phyloP scores from a whole-genome alignment of 441 rosid genomes.

The Capsella rubella region DNA sequence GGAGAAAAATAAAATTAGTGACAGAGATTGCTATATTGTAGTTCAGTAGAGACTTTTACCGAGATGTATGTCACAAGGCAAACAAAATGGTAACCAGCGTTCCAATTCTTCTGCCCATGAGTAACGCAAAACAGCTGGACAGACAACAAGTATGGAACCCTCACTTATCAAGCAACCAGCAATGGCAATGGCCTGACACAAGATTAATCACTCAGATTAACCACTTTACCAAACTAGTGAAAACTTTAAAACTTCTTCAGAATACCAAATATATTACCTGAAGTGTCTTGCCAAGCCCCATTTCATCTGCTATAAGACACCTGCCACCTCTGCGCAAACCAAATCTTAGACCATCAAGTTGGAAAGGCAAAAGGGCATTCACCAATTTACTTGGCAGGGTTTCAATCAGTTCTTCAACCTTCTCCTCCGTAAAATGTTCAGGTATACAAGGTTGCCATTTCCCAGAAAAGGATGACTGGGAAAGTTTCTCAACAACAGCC shows the following conservation, averaged over 20 bases:
- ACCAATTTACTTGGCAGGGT: slow-evolving; percentile 69
- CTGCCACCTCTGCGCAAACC: slow-evolving; percentile 89
- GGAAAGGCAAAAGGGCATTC: slow-evolving; percentile 82
- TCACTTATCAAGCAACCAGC: slow-evolving; percentile 83
- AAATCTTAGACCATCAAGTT: slow-evolving; percentile 81
- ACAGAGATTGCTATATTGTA: neutral
- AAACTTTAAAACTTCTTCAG: neutral
- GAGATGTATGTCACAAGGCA: slow-evolving; percentile 92
- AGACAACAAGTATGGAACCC: slow-evolving; percentile 88
- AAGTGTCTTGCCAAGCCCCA: slow-evolving; percentile 98
- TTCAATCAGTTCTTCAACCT: slow-evolving; percentile 62
- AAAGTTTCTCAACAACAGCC: slow-evolving; percentile 75
- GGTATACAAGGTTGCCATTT: slow-evolving; percentile 83
- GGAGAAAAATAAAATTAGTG: neutral
- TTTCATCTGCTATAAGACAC: slow-evolving; percentile 97
- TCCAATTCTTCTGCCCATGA: slow-evolving; percentile 98
- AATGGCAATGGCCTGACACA: slow-evolving; percentile 85
- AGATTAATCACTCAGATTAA: slow-evolving; percentile 24
- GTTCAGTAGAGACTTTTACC: slow-evolving; percentile 52
- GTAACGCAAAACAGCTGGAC: slow-evolving; percentile 91
- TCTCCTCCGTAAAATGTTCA: slow-evolving; percentile 74
- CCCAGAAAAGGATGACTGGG: slow-evolving; percentile 57
- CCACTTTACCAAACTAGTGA: neutral
- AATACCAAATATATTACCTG: slow-evolving; percentile 57
- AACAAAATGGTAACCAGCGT: slow-evolving; percentile 89